Evolutionary conservation across 2,329 filamentous ascomycete species (phyloP), one percentile per base, ranked within the genome.

Genomic region (Salinomyces thailandicus): DNA sequence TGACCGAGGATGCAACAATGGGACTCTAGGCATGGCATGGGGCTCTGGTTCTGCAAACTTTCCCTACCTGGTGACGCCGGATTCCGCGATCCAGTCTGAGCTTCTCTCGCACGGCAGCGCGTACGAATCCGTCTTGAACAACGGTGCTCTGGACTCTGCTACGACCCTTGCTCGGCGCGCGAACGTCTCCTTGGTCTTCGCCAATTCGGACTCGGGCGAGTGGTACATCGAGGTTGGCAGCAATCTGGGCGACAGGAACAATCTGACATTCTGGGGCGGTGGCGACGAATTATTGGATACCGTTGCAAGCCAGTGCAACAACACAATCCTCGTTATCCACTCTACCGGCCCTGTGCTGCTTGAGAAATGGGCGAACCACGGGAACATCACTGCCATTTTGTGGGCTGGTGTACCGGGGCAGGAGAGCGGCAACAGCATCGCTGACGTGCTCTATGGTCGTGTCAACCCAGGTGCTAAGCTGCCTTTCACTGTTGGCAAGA

Each of bases 311-410:
- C 56, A 76, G 43, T 87, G 81, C 68, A 77, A 79, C 64, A 94
- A 95, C 70, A 94, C 86, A 7, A 81, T 96, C 40, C 84, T 96
- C 12, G 76, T 95, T 39, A 80, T 96, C 39, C 89, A 96, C 66
- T 85, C 82, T 1, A 75, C 79, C 3, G 86, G 86, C 0, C 77
- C 87, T 1, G 81, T 93, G 3, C 63, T 93, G 1, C 62, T 95
- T 15, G 75, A 77, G 6, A 74, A 83, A 5, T 89, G 77, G 71
- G 77, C 81, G 50, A 63, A 82, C 36, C 77, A 77, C 59, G 72
- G 75, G 24, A 93, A 93, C 59, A 69, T 93, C 33, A 86, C 83
- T 1, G 85, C 84, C 26, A 85, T 93, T 36, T 56, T 93, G 1
- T 91, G 81, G 72, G 84, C 83, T 19, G 82, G 82, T 51, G 62